Evolutionary conservation across 768 basidiomycete species (phyloP).

Genomic region (Psilocybe subaeruginosa): DNA sequence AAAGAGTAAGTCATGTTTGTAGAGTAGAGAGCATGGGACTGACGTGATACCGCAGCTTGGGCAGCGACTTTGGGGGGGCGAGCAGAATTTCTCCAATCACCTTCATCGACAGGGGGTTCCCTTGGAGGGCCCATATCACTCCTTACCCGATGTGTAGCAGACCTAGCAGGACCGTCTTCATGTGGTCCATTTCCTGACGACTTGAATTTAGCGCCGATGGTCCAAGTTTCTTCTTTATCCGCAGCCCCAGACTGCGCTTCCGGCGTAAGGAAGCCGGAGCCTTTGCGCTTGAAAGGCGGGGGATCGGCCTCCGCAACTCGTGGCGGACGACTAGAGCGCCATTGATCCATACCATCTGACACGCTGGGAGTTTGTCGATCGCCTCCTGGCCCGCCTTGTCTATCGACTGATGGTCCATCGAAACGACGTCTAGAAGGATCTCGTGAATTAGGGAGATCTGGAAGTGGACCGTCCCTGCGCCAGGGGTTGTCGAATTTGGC

Average conservation of each 20-base stretch:
- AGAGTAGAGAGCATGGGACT: conserved; percentile 25
- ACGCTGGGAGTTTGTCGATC: conserved; percentile 46
- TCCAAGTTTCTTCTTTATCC: conserved; percentile 81
- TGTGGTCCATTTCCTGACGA: conserved; percentile 47
- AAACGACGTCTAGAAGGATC: conserved; percentile 69
- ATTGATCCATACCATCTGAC: conserved; percentile 69
- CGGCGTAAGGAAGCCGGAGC: conserved; percentile 54
- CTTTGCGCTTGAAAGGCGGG: conserved; percentile 55
- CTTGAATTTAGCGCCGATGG: conserved; percentile 75
- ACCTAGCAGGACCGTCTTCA: conserved; percentile 39
- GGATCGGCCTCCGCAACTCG: conserved; percentile 50
- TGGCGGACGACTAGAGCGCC: conserved; percentile 64
- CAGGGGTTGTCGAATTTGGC: conserved; percentile 84
- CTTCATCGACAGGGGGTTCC: conserved; percentile 54
- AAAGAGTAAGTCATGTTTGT: not conserved
- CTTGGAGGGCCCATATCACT: conserved; percentile 58
- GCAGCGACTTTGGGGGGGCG: conserved; percentile 42
- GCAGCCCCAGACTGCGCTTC: conserved; percentile 54
- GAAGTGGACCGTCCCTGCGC: conserved; percentile 87
- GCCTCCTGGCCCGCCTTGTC: conserved; percentile 20
- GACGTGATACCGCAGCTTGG: conserved; percentile 64
- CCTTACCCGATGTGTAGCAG: conserved; percentile 52
- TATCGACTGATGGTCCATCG: conserved; percentile 53
- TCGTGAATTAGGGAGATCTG: conserved; percentile 62
- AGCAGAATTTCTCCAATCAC: conserved; percentile 69